Conservation (phyloP, 1,284 basidiomycete genomes). For the Xerocomus minutiporus region DNA sequence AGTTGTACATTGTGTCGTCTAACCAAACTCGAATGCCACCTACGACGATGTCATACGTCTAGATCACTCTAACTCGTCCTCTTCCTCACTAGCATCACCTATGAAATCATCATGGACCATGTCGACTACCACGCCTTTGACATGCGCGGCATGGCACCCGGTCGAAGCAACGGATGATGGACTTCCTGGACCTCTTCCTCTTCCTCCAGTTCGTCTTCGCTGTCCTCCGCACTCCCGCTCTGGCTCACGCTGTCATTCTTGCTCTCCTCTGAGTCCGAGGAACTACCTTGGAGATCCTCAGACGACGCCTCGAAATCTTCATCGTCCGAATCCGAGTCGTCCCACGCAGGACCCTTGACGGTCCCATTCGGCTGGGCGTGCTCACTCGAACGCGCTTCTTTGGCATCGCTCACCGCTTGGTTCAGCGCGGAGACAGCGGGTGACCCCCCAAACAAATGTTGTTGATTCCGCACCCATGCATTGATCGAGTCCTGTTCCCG, state of each 20-base stretch:
- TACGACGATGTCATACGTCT: background rate
- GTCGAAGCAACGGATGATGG: slow-evolving; percentile 58
- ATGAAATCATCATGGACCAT: no score
- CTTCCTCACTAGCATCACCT: slow-evolving; percentile 24
- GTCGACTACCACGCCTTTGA: slow-evolving; percentile 40
- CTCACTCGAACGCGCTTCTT: no score
- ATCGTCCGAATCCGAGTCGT: no score
- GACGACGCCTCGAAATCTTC: no score
- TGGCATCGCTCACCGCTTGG: no score
- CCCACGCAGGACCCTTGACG: no score
- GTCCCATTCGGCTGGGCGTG: no score
- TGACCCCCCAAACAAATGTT: slow-evolving; percentile 52
- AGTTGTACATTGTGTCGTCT: no score
- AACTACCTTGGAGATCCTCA: no score
- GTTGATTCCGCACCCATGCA: slow-evolving; percentile 56
- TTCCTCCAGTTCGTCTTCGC: slow-evolving; percentile 19
- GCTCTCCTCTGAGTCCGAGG: no score
- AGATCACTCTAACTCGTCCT: slow-evolving; percentile 37
- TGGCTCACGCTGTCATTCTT: slow-evolving; percentile 13
- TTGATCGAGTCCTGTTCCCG: slow-evolving; percentile 34
- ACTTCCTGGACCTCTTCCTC: background rate
- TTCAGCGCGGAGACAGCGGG: no score
- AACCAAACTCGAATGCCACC: background rate
- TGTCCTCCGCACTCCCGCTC: slow-evolving; percentile 24
- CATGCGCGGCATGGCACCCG: slow-evolving; percentile 65